phyloP scores from a whole-genome alignment of 306 rosid species.

The Castanea crenata region DNA sequence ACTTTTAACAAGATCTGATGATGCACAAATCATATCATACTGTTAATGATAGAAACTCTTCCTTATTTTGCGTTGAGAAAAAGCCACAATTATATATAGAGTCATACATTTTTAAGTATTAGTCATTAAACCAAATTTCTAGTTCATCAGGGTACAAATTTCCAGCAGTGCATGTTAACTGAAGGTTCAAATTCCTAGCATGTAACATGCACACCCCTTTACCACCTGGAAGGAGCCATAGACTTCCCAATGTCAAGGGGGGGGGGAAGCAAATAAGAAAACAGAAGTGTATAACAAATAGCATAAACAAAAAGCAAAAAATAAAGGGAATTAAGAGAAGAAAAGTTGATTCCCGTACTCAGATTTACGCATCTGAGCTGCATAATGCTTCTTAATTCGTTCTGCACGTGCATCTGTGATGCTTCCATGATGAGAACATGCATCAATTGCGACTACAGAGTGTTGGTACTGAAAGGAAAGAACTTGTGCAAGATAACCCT shows the following conservation, averaged over 20 bases:
- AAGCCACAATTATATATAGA: background rate
- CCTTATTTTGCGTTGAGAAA: background rate
- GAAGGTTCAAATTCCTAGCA: background rate
- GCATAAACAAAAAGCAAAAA: background rate
- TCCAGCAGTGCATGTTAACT: background rate
- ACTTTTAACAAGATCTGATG: background rate
- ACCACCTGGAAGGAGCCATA: constrained; percentile 8
- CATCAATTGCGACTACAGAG: constrained; percentile 82
- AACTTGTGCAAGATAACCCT: constrained; percentile 97
- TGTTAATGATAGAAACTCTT: background rate
- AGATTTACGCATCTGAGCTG: constrained; percentile 69
- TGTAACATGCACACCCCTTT: background rate
- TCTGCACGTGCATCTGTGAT: constrained; percentile 73
- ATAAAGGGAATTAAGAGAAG: background rate
- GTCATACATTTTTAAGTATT: background rate
- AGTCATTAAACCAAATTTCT: background rate
- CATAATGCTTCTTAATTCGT: constrained; percentile 69
- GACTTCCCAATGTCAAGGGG: constrained; percentile 2
- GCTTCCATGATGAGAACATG: constrained; percentile 87
- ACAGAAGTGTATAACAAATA: background rate
- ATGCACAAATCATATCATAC: background rate
- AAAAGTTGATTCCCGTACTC: constrained; percentile 33
- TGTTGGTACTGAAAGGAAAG: constrained; percentile 80
- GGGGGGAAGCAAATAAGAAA: background rate
- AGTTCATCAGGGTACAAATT: background rate